Percentiles rank a stretch among this genome's conserved stretches.
These are phyloP conservation scores for Penicillium verhagenii DNA, from an alignment of 495 filamentous ascomycete genomes.

Conservation along the genomic window DNA sequence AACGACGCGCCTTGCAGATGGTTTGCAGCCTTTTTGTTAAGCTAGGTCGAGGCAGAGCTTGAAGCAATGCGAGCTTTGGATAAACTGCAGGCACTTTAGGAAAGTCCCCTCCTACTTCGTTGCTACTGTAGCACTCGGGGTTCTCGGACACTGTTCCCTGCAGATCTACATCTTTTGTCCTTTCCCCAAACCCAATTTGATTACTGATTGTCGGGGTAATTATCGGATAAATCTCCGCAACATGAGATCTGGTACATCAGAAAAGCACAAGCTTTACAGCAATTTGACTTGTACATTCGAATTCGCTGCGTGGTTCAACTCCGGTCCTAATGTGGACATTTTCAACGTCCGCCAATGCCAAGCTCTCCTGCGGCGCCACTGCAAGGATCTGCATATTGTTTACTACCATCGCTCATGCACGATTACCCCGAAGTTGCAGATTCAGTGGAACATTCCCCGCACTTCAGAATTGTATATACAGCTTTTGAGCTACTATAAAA, in stretches of 20 bases:
- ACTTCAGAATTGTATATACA: conserved; percentile 1
- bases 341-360: not conserved
- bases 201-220: too few relatives aligned
- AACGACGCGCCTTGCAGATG: too few relatives aligned
- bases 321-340: conserved; percentile 1
- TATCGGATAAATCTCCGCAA: too few relatives aligned
- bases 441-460: conserved; percentile 15
- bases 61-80: too few relatives aligned
- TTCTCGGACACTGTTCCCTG: too few relatives aligned
- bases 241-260: too few relatives aligned
- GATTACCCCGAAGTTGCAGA: conserved; percentile 7
- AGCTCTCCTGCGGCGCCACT: not conserved
- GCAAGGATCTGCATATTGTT: conserved; percentile 14
- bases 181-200: too few relatives aligned
- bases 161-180: not conserved
- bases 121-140: not conserved
- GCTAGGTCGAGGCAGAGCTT: too few relatives aligned
- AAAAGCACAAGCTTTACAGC: not conserved
- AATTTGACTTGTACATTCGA: not conserved
- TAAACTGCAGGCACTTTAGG: too few relatives aligned
- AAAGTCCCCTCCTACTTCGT: not conserved
- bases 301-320: not conserved
- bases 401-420: not conserved
- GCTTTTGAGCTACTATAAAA: too few relatives aligned
- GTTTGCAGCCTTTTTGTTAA: too few relatives aligned